Base-by-base conservation (phyloP, 1,139 yeast genomes). In the Hemisphaericaspora xylofermentans region DNA sequence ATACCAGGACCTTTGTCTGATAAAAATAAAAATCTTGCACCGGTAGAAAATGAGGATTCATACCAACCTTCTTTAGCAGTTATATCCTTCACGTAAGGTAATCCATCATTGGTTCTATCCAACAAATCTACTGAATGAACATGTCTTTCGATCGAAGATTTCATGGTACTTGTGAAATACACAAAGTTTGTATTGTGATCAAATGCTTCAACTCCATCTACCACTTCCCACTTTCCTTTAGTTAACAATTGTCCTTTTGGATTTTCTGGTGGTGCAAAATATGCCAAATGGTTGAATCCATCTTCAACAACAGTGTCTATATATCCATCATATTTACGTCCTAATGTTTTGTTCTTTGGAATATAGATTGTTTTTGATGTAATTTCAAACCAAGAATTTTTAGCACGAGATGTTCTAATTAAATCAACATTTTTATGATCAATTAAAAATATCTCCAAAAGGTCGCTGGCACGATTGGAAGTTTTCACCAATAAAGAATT, bases 371-470 rank as follows among this genome's bases (percentile, higher is more conserved):
- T 82, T 50, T 83, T 80, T 47, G 84, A 87, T 7, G 88, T 77
- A 30, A 91, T 81, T 58, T 93, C 98, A 69, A 91, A 88, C 76
- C 87, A 78, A 9, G 80, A 71, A 14, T 76, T 66, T 35, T 71
- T 64, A 3, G 70, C 67, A 2, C 48, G 47, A 37, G 61, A 63
- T 3, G 68, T 58, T 45, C 82, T 64, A 10, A 72, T 62, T 34
- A 61, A 67, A 34, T 46, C 50, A 0, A 57, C 45, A 24, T 61
- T 52, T 16, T 35, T 56, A 36, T 47, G 50, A 47, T 68, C 64
- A 33, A 68, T 67, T 43, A 61, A 73, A 58, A 58, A 72, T 36
- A 62, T 65, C 46, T 66, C 75, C 45, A 58, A 60, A 41, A 59
- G 61, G 51, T 67, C 78, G 49, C 76, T 69, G 21, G 64, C 70